These are phyloP conservation scores for Kalaharituber pfeilii DNA, from an alignment of 2,329 filamentous ascomycete genomes.

Conservation along the genomic window DNA sequence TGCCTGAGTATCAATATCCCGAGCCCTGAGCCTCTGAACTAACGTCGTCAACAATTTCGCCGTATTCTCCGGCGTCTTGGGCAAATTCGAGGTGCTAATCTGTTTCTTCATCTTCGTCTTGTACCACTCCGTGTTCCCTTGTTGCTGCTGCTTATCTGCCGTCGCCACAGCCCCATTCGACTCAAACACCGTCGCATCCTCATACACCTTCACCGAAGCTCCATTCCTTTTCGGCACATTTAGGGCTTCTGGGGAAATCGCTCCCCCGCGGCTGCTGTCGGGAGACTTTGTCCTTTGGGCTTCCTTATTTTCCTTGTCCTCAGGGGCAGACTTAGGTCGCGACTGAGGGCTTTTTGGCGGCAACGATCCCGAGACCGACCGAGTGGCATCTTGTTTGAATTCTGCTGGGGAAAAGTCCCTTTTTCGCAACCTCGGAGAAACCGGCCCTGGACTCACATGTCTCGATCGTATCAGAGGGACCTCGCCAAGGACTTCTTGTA, in stretches of 20 bases:
- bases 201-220: not conserved
- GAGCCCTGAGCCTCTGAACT: constrained; percentile 19
- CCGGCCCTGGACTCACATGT: not conserved
- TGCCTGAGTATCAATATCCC: constrained; percentile 23
- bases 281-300: constrained; percentile 3
- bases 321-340: not conserved
- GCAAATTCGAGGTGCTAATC: constrained; percentile 17
- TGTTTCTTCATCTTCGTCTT: constrained; percentile 16
- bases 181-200: constrained; percentile 1
- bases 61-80: constrained; percentile 18
- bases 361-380: not conserved
- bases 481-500: constrained; percentile 22
- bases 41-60: constrained; percentile 14
- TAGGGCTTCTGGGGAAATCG: not conserved
- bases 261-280: too few relatives aligned
- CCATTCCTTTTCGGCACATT: not conserved
- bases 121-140: constrained; percentile 13
- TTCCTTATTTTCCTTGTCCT: constrained; percentile 7
- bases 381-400: not conserved
- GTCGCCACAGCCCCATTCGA: constrained; percentile 17
- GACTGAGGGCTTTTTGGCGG: not conserved
- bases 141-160: constrained; percentile 8
- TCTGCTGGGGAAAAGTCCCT: constrained; percentile 2
- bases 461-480: constrained; percentile 11
- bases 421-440: constrained; percentile 13